A percentile compares a stretch with the other conserved stretches of the same genome.
phyloP scores from a whole-genome alignment of 2,329 filamentous ascomycete species.

The Apiospora koreana region DNA sequence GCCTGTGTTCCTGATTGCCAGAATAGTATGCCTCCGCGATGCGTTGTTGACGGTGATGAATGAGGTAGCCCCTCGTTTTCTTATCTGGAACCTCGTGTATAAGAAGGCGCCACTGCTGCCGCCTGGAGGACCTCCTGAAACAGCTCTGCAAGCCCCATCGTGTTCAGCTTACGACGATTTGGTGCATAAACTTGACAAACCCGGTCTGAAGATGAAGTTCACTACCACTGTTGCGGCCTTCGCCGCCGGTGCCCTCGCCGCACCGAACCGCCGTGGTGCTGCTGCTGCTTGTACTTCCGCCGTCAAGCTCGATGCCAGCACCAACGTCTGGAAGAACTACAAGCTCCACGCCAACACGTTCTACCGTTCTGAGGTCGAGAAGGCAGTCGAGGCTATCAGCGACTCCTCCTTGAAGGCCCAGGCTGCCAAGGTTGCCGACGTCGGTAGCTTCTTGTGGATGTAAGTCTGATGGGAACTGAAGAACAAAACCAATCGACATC shows the following conservation, averaged over 20 bases:
- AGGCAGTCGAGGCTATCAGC: slow-evolving; percentile 27
- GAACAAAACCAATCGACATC: too few relatives aligned
- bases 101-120: slow-evolving; percentile 22
- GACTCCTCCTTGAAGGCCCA: slow-evolving; percentile 54
- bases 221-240: slow-evolving; percentile 27
- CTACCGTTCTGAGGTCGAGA: slow-evolving; percentile 31
- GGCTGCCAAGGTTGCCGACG: slow-evolving; percentile 53
- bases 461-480: slow-evolving; percentile 31
- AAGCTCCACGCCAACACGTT: slow-evolving; percentile 35
- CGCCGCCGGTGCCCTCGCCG: slow-evolving; percentile 30
- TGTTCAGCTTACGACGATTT: slow-evolving; percentile 18
- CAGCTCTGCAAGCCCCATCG: slow-evolving; percentile 14
- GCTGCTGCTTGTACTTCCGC: slow-evolving; percentile 24
- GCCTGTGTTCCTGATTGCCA: slow-evolving; percentile 35
- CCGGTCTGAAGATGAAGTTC: slow-evolving; percentile 29
- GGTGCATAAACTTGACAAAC: slow-evolving; percentile 14
- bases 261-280: slow-evolving; percentile 20
- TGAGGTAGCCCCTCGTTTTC: background rate
- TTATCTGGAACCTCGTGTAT: background rate
- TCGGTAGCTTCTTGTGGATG: slow-evolving; percentile 58
- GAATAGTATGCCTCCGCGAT: slow-evolving; percentile 14
- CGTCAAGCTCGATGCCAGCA: slow-evolving; percentile 32
- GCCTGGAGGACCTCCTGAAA: slow-evolving; percentile 6
- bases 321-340: slow-evolving; percentile 33
- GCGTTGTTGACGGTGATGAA: background rate